These are phyloP conservation scores for Boletus fagicola DNA, from an alignment of 768 basidiomycete genomes.

Conservation along the genomic window DNA sequence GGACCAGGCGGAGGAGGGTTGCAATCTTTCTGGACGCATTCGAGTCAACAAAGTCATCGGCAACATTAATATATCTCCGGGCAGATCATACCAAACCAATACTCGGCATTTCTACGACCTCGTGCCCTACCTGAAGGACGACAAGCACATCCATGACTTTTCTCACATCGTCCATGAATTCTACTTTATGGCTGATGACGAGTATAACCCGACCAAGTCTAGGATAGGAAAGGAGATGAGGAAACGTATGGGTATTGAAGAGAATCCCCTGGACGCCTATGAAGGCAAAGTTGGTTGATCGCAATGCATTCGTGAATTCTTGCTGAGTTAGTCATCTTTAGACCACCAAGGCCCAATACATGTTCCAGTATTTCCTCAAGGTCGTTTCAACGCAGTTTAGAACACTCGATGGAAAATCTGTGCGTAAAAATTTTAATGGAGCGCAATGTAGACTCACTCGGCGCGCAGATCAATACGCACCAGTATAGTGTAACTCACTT, in stretches of 20 bases:
- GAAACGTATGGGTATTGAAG: slow-evolving; percentile 67
- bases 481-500: slow-evolving; percentile 97
- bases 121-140: slow-evolving; percentile 91
- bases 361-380: slow-evolving; percentile 99
- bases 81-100: slow-evolving; percentile 90
- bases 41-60: slow-evolving; percentile 97
- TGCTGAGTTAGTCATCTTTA: slow-evolving; percentile 25
- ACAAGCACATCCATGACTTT: slow-evolving; percentile 89
- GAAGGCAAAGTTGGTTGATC: slow-evolving; percentile 50
- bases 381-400: slow-evolving; percentile 95
- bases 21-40: slow-evolving; percentile 87
- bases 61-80: slow-evolving; percentile 93
- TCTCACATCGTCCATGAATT: slow-evolving; percentile 83
- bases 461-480: slow-evolving; percentile 71
- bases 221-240: slow-evolving; percentile 60
- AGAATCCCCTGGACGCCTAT: slow-evolving; percentile 73
- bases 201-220: slow-evolving; percentile 70
- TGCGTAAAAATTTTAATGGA: slow-evolving; percentile 34
- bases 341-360: slow-evolving; percentile 81
- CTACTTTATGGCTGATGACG: slow-evolving; percentile 77
- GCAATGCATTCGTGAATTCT: not conserved
- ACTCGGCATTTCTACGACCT: slow-evolving; percentile 79
- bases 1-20: slow-evolving; percentile 92
- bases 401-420: slow-evolving; percentile 70
- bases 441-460: slow-evolving; percentile 4